Base-by-base conservation (phyloP, 345 rosid genomes). In the Raphanus raphanistrum region DNA sequence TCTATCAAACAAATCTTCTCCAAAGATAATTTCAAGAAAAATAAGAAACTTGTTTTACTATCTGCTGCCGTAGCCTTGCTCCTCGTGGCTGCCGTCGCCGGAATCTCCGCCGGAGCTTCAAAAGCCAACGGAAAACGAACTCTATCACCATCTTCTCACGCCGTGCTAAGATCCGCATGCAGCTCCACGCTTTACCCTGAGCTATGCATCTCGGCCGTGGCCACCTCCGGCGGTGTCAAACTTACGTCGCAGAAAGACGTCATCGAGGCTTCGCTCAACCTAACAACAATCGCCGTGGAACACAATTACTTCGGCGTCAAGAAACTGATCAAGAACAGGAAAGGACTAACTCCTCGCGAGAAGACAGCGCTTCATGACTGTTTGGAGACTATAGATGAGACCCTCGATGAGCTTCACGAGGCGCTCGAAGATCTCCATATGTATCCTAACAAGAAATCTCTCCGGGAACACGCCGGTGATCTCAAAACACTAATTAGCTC, bases 331-430 rank as follows among this genome's bases (percentile, higher is more conserved):
- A 21, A 64, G 62, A 75, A 32, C 2, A 52, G 66, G 71, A 68
- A 76, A 81, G 66, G 65, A 1, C 81, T 92, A 8, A 88, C 92
- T 0, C 62, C 74, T 2, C 84, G 97, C 0, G 92, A 94, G 68
- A 86, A 85, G 78, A 80, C 82, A 2, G 98, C 98, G 32, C 89
- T 94, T 59, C 95, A 90, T 68, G 98, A 94, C 74, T 94, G 98
- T 71, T 67, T 90, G 13, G 97, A 94, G 88, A 90, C 89, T 26
- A 88, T 94, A 4, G 98, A 92, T 10, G 91, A 86, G 76, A 90
- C 98, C 3, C 86, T 92, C 4, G 98, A 92, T 13, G 98, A 94
- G 80, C 76, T 94, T 11, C 86, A 79, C 63, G 55, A 85, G 7
- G 90, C 92, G 0, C 64, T 67, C 4, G 88, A 81, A 41, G 98